Conservation (phyloP, 1,284 basidiomycete genomes). For the Afroboletus lepidellus region DNA sequence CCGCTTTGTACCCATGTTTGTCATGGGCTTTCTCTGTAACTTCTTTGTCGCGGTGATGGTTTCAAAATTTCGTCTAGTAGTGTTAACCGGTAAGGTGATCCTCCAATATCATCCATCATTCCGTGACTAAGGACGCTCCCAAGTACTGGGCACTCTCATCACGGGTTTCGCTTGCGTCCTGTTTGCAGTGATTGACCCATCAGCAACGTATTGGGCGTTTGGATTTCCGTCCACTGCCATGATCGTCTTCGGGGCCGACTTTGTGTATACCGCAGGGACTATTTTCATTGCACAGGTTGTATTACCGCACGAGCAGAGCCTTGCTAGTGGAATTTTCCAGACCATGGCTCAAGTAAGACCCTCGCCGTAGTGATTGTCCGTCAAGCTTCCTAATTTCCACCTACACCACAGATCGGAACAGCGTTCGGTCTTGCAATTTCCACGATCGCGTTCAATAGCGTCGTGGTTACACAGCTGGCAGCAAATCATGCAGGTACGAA, state of each 20-base stretch:
- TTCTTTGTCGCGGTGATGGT: constrained; percentile 62
- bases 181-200: constrained; percentile 66
- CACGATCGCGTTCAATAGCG: constrained; percentile 67
- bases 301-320: background rate
- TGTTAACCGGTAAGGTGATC: constrained; percentile 55
- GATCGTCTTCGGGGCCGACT: constrained; percentile 74
- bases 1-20: constrained; percentile 76
- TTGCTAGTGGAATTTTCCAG: too few relatives aligned
- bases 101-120: too few relatives aligned
- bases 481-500: constrained; percentile 29
- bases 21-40: constrained; percentile 70
- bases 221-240: constrained; percentile 78
- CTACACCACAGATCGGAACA: constrained; percentile 66
- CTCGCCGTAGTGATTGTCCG: too few relatives aligned
- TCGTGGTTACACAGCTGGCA: constrained; percentile 35
- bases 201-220: constrained; percentile 72
- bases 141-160: constrained; percentile 54
- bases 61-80: constrained; percentile 52
- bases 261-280: constrained; percentile 72
- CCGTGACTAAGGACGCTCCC: too few relatives aligned
- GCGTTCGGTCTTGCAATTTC: constrained; percentile 74
- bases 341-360: too few relatives aligned
- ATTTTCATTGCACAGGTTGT: constrained; percentile 66
- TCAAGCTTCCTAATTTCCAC: too few relatives aligned
- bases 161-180: constrained; percentile 66